A percentile compares a stretch with the other conserved stretches of the same genome.
Conservation (phyloP, 495 filamentous ascomycete species). For the Aspergillus diversus region DNA sequence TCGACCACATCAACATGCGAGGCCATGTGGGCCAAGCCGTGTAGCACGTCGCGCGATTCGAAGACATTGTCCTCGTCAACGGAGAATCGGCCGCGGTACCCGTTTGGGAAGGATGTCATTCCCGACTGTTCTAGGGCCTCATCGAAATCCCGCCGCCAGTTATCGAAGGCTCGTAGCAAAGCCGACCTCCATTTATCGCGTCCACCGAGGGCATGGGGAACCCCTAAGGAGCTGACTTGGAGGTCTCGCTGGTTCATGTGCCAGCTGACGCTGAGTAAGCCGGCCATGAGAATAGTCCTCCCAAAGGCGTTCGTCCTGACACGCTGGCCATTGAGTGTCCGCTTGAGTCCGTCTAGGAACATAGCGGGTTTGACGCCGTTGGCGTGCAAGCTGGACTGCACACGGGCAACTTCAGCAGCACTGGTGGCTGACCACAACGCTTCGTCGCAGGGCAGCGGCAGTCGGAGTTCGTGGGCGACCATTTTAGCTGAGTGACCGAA, state of each 20-base stretch:
- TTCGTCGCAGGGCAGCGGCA: slow-evolving; percentile 93
- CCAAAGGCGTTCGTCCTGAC: slow-evolving; percentile 95
- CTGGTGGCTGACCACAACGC: slow-evolving; percentile 91
- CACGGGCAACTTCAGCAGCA: slow-evolving; percentile 82
- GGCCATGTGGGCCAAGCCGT: slow-evolving; percentile 95
- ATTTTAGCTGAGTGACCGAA: slow-evolving; percentile 97
- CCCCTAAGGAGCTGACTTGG: slow-evolving; percentile 85
- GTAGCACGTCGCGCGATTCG: slow-evolving; percentile 84
- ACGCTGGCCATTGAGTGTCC: slow-evolving; percentile 81
- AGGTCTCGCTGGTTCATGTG: slow-evolving; percentile 98
- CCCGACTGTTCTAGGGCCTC: slow-evolving; percentile 66
- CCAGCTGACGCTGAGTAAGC: slow-evolving; percentile 91
- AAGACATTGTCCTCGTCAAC: slow-evolving; percentile 77
- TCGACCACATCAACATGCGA: slow-evolving; percentile 99
- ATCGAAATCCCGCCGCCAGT: slow-evolving; percentile 95
- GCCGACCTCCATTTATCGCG: slow-evolving; percentile 92
- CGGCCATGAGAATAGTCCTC: slow-evolving; percentile 93
- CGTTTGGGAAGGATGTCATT: slow-evolving; percentile 39
- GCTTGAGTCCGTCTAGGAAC: slow-evolving; percentile 90
- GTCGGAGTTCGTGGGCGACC: slow-evolving; percentile 93
- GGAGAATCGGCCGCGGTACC: slow-evolving; percentile 44
- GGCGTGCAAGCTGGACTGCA: slow-evolving; percentile 79
- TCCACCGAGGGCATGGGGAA: slow-evolving; percentile 79
- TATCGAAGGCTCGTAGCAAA: slow-evolving; percentile 87
- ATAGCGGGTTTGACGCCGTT: slow-evolving; percentile 85